Conservation (phyloP, 352 stramenopile species). For the Aphanomyces euteiches region DNA sequence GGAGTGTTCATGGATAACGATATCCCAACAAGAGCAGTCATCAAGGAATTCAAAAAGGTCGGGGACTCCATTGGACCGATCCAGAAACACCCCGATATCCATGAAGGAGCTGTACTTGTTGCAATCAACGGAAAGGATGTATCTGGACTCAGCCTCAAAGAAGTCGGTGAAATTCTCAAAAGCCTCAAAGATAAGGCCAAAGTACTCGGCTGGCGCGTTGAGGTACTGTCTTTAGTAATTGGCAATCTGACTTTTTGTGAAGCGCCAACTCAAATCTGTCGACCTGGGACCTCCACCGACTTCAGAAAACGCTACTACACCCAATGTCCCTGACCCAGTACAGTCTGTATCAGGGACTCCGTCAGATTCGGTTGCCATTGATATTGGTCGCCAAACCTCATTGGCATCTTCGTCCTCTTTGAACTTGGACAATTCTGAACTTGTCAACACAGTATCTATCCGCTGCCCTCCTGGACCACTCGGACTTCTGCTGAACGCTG, state of each 20-base stretch:
- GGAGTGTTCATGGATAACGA: conserved; percentile 64
- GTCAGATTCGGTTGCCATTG: not conserved
- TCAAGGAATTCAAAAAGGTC: conserved; percentile 59
- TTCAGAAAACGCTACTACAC: not conserved
- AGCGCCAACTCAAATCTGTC: conserved; percentile 6
- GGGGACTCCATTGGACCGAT: conserved; percentile 49
- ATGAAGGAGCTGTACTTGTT: conserved; percentile 47
- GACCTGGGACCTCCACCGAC: not conserved
- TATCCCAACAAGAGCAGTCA: conserved; percentile 39
- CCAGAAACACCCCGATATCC: conserved; percentile 43
- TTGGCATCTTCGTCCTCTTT: not conserved
- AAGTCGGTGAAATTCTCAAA: conserved; percentile 59
- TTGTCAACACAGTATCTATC: conserved; percentile 11
- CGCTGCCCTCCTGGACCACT: conserved; percentile 44
- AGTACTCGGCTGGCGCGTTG: conserved; percentile 20
- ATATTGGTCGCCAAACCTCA: not conserved
- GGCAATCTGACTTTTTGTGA: not conserved
- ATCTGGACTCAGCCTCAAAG: conserved; percentile 44
- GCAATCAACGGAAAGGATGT: conserved; percentile 61
- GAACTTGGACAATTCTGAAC: not conserved
- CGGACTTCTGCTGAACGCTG: conserved; percentile 53
- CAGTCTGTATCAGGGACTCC: not conserved
- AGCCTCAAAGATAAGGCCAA: conserved; percentile 30
- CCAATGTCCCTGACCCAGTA: not conserved
- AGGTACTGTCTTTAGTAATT: not conserved